Base-by-base conservation (phyloP, 78 protist species). In the slime mould (Dictyostelium discoideum) region DNA sequence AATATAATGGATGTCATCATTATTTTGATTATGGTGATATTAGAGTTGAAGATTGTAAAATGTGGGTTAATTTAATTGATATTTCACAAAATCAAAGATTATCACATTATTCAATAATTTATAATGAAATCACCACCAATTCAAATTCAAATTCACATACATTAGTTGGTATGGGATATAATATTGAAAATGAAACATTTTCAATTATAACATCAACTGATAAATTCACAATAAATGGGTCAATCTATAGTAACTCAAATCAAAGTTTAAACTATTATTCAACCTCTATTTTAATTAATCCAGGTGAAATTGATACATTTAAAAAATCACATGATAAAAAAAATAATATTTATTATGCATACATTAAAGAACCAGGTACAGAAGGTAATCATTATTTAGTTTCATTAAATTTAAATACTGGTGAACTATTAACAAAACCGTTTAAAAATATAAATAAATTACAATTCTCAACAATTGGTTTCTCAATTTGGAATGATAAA, bases 51-150 rank as follows among this genome's bases (percentile, higher is more conserved):
- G 48, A 74, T 26, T 74, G 81, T 74, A 37, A 74, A 37, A 74
- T 74, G 81, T 74, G 81, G 81, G 20, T 74, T 14, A 74, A 74
- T 37, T 74, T 74, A 37, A 37, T 74, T 32, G 81, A 74, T 74
- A 39, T 74, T 14, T 74, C 81, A 74, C 5, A 74, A 74, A 74
- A 74, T 74, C 24, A 74, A 37, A 37, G 40, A 74, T 74, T 74
- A 37, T 74, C 42, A 10, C 81, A 74, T 18, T 74, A 74, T 74
- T 74, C 81, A 74, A 74, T 74, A 1, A 37, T 32, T 16, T 29
- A 74, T 69, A 40, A 69, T 69, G 39, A 24, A 11, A 37, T 22
- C 1, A 74, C 46, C 13, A 74, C 20, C 24, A 74, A 16, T 13
- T 46, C 57, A 46, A 74, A 16, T 13, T 46, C 57, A 46, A 60